Evolutionary conservation across 768 basidiomycete genomes (phyloP).

Genomic region (Rhodotorula taiwanensis): DNA sequence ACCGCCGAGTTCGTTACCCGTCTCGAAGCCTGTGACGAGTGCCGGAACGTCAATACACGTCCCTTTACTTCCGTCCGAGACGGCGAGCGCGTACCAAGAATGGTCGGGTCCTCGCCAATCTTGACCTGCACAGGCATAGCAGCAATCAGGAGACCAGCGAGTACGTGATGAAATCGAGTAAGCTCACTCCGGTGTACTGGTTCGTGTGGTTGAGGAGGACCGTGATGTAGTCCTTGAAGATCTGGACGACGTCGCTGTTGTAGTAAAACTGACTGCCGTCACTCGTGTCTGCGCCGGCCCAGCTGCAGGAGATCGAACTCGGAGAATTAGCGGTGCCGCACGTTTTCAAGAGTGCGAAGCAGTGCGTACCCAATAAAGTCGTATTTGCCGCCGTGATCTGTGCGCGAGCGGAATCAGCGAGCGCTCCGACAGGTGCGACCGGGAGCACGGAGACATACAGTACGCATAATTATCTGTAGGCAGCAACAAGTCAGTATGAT

Average conservation of each 20-base stretch:
- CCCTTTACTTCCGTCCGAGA: not conserved
- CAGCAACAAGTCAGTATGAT: not conserved
- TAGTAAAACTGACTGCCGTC: conserved; percentile 41
- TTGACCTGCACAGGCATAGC: no score
- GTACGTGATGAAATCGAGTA: not conserved
- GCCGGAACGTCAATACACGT: no score
- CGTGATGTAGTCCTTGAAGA: conserved; percentile 42
- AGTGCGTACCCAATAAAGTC: conserved; percentile 41
- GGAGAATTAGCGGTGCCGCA: no score
- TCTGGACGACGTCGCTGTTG: conserved; percentile 35
- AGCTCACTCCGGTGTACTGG: conserved; percentile 39
- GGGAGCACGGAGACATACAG: conserved; percentile 12
- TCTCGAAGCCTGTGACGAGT: conserved; percentile 40
- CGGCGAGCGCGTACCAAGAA: conserved; percentile 27
- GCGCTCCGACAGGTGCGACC: not conserved
- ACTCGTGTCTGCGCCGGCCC: conserved; percentile 40
- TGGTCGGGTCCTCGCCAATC: conserved; percentile 43
- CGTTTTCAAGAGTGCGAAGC: no score
- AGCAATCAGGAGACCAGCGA: no score
- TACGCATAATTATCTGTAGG: conserved; percentile 31
- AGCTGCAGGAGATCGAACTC: conserved; percentile 20
- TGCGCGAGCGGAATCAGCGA: not conserved
- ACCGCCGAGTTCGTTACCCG: conserved; percentile 42
- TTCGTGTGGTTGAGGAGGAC: conserved; percentile 42
- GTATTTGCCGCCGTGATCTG: conserved; percentile 43